phyloP scores from a whole-genome alignment of 352 stramenopile species.

The Phytopythium kandeliae region DNA sequence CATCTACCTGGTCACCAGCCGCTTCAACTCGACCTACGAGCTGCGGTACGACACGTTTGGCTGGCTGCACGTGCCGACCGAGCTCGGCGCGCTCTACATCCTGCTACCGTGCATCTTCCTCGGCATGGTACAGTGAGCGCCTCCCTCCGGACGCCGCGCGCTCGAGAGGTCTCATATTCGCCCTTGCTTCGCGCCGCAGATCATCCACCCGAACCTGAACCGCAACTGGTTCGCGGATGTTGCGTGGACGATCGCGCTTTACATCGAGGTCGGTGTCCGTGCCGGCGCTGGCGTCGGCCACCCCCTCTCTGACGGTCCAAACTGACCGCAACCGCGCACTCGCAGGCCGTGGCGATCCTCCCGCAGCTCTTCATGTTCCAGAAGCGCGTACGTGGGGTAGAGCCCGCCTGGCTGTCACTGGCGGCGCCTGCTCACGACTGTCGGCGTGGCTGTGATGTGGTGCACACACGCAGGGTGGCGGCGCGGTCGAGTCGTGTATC shows the following conservation, averaged over 20 bases:
- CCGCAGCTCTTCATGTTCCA: conserved; percentile 99
- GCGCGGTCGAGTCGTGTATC: conserved; percentile 95
- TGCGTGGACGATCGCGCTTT: conserved; percentile 98
- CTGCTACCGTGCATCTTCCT: conserved; percentile 85
- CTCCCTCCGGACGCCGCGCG: too few relatives aligned
- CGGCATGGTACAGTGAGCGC: conserved; percentile 56
- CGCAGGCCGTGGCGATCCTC: conserved; percentile 89
- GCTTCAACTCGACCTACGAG: conserved; percentile 96
- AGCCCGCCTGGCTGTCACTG: background rate
- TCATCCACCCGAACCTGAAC: conserved; percentile 97
- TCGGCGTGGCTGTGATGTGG: background rate
- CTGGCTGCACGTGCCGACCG: conserved; percentile 78
- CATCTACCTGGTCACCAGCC: conserved; percentile 89
- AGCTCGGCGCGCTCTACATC: conserved; percentile 82
- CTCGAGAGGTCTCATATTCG: too few relatives aligned
- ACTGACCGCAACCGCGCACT: background rate
- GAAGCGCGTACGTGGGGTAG: conserved; percentile 74
- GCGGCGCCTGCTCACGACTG: background rate
- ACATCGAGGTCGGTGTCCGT: conserved; percentile 84
- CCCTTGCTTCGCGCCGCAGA: too few relatives aligned
- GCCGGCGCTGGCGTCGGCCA: background rate
- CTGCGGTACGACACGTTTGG: conserved; percentile 95
- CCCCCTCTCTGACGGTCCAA: too few relatives aligned
- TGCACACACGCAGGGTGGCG: conserved; percentile 53
- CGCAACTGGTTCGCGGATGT: conserved; percentile 95